A percentile compares a stretch with the other conserved stretches of the same genome.
Evolutionary conservation across 257 asterid species (phyloP).

Genomic region (Linderniella brevidens): DNA sequence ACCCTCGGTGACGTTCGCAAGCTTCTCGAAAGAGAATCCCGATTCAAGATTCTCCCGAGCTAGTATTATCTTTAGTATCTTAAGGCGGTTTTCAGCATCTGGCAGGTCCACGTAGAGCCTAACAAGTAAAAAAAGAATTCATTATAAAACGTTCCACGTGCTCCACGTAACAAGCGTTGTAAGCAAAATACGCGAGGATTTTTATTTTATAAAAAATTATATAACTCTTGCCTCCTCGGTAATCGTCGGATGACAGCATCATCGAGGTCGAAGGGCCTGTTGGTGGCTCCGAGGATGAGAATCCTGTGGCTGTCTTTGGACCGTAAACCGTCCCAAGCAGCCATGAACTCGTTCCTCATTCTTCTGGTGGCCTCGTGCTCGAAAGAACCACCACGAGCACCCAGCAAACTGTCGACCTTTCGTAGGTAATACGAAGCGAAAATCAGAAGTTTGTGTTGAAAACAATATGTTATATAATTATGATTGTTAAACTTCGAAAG

Average conservation of each 20-base stretch:
- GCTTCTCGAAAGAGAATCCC: conserved; percentile 54
- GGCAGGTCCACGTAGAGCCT: conserved; percentile 97
- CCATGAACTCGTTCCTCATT: conserved; percentile 97
- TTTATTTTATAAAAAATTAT: too few species aligned
- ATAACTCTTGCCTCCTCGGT: conserved; percentile 61
- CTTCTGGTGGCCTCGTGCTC: conserved; percentile 99
- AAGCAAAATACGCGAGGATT: not conserved
- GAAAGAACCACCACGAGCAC: conserved; percentile 93
- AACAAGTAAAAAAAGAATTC: conserved; percentile 14
- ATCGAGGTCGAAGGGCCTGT: conserved; percentile 97
- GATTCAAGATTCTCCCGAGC: conserved; percentile 63
- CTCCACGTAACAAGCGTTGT: not conserved
- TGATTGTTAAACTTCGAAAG: too few species aligned
- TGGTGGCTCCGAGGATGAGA: conserved; percentile 96
- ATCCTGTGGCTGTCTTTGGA: conserved; percentile 88
- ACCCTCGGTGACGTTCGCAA: conserved; percentile 91
- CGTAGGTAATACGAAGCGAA: conserved; percentile 8
- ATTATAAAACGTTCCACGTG: not conserved
- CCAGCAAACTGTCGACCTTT: conserved; percentile 97
- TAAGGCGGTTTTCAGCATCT: conserved; percentile 75
- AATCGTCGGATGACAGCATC: conserved; percentile 98
- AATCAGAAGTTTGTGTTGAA: conserved; percentile 1
- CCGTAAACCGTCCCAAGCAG: conserved; percentile 99
- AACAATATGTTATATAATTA: not conserved
- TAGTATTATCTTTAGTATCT: conserved; percentile 74